These are phyloP conservation scores for Tolypocladium capitatum DNA, from an alignment of 2,329 filamentous ascomycete genomes.

Conservation along the genomic window DNA sequence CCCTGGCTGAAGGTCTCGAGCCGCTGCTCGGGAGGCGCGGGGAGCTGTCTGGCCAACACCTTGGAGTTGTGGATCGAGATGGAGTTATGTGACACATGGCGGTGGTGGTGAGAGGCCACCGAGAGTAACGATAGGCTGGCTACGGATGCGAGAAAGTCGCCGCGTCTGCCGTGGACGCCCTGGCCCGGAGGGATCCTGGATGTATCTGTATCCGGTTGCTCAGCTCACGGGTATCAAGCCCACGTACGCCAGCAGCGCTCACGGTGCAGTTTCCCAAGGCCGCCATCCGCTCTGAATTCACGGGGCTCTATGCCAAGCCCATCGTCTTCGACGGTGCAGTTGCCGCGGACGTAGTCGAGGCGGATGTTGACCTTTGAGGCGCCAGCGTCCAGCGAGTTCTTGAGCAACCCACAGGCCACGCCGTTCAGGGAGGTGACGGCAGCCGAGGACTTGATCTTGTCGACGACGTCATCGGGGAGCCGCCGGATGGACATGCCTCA, in stretches of 20 bases:
- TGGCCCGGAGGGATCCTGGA: constrained; percentile 49
- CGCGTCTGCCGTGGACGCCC: constrained; percentile 50
- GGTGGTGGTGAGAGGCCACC: constrained; percentile 57
- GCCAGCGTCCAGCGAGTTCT: constrained; percentile 74
- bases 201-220: constrained; percentile 43
- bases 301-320: constrained; percentile 60
- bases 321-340: constrained; percentile 73
- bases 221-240: constrained; percentile 1
- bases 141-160: constrained; percentile 66
- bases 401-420: constrained; percentile 58
- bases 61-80: constrained; percentile 59
- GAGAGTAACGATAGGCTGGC: constrained; percentile 63
- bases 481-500: constrained; percentile 49
- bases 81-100: constrained; percentile 47
- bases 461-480: constrained; percentile 56
- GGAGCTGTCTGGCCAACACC: constrained; percentile 48
- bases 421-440: constrained; percentile 60
- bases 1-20: constrained; percentile 49
- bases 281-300: constrained; percentile 61
- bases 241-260: constrained; percentile 16
- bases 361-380: constrained; percentile 56
- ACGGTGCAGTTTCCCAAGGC: constrained; percentile 64
- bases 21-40: constrained; percentile 44
- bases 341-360: constrained; percentile 63
- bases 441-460: constrained; percentile 77